Evolutionary conservation across 2,329 filamentous ascomycete genomes (phyloP), one percentile per base, ranked within the genome.

Genomic region (Aspergillus sp.): DNA sequence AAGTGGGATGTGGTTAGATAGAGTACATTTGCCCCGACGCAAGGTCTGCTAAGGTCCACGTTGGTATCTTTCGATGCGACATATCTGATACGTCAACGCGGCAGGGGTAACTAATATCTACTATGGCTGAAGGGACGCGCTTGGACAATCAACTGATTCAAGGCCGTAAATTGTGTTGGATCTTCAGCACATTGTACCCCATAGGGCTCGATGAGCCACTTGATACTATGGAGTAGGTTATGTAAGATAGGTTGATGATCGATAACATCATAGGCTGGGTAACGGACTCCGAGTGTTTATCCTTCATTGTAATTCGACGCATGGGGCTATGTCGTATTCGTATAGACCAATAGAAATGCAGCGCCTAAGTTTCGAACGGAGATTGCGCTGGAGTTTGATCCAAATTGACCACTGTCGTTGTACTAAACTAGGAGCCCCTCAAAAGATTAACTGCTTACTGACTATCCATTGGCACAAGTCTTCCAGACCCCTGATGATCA

Each of bases 41-140:
- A 56, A 56, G 42, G 42, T 41, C 25, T 27, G 15, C 54, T 23
- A 27, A 17, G 19, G 27, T 47, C 42, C 41, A 56, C 41, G 10
- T 49, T 56, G 19, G 19, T 21, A 56, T 49, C 54, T 50, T n/a
- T 49, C 25, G 32, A 36, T 48, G 54, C 54, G 54, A 44, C 53
- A 47, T 44, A 25, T 32, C 53, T 47, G 53, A 56, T 56, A 56
- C 42, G 23, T 36, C 27, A 5, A 36, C 41, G 30, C 44, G 54
- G 54, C 54, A 56, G 47, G 54, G 54, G 54, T 19, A 56, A 19
- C 15, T 47, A 42, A 47, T 30, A 30, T 13, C 3, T 21, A 11
- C 15, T 17, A 30, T 32, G 23, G 47, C 15, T 25, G 23, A 15
- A 49, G 13, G 30, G 7, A 15, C 5, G 15, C 44, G 13, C 44